Percentiles rank a stretch among this genome's conserved stretches.
These are phyloP conservation scores for Metarhizium album DNA, from an alignment of 2,329 filamentous ascomycete species.

Conservation along the genomic window DNA sequence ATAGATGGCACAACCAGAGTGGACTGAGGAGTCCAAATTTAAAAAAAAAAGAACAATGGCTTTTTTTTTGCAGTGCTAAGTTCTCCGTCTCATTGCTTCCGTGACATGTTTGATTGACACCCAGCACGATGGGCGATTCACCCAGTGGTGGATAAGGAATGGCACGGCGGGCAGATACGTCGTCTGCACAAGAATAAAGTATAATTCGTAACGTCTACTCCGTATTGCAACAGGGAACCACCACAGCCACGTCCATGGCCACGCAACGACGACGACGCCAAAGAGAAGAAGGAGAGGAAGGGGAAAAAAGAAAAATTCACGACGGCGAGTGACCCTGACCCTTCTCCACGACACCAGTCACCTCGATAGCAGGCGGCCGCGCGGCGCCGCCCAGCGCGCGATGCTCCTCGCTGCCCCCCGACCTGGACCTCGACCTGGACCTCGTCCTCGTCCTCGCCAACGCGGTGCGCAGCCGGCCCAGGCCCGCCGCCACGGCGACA, in stretches of 20 bases:
- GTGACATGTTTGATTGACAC: neutral
- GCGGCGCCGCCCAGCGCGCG: neutral
- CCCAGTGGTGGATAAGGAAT: too few relatives aligned
- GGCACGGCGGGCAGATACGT: too few relatives aligned
- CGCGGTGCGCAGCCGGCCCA: neutral
- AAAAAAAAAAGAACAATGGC: slow-evolving; percentile 23
- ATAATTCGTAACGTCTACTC: too few relatives aligned
- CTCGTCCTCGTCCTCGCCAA: neutral
- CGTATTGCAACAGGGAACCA: too few relatives aligned
- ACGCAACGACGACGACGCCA: too few relatives aligned
- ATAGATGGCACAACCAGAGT: slow-evolving; percentile 22
- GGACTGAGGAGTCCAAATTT: slow-evolving; percentile 31
- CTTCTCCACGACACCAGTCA: neutral
- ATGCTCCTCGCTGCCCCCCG: neutral
- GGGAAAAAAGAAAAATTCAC: neutral
- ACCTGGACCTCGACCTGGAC: too few relatives aligned
- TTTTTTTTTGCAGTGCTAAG: slow-evolving; percentile 1
- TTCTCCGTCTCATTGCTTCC: neutral
- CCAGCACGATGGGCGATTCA: too few relatives aligned
- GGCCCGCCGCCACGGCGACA: neutral
- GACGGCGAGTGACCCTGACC: neutral
- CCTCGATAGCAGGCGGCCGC: neutral
- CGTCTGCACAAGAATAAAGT: too few relatives aligned
- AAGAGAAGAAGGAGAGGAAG: too few relatives aligned
- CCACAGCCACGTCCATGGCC: too few relatives aligned